These are phyloP conservation scores for Mortierella hygrophila DNA, from an alignment of 192 early-diverging fungal species.

Conservation along the genomic window DNA sequence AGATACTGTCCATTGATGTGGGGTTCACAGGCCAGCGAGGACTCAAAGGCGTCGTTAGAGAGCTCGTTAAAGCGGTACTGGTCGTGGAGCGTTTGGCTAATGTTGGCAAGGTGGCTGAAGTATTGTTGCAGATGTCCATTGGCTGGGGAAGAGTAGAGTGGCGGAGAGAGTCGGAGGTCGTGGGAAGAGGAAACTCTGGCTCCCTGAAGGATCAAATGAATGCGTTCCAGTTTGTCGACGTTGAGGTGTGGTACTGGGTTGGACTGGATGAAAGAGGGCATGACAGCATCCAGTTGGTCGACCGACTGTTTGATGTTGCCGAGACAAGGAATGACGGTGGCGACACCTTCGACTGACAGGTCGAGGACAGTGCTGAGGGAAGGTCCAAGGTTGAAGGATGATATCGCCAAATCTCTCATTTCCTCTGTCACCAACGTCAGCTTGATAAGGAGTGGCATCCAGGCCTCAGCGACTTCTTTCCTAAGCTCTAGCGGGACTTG, in stretches of 20 bases:
- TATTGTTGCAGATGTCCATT: conserved; percentile 51
- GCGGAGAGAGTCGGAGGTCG: not conserved
- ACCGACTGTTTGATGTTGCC: conserved; percentile 70
- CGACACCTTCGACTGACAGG: conserved; percentile 17
- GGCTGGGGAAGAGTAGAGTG: not conserved
- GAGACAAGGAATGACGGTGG: conserved; percentile 68
- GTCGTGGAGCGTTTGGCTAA: conserved; percentile 41
- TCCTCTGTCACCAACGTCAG: conserved; percentile 66
- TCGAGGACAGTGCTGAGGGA: conserved; percentile 26
- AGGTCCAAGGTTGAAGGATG: conserved; percentile 22
- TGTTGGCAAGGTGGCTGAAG: conserved; percentile 52
- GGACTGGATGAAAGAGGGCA: conserved; percentile 46
- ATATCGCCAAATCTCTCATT: conserved; percentile 45
- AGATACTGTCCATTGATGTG: conserved; percentile 57
- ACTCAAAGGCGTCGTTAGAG: conserved; percentile 53
- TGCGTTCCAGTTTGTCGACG: conserved; percentile 35
- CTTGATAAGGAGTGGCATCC: conserved; percentile 70
- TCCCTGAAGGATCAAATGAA: conserved; percentile 11
- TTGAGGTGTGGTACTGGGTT: conserved; percentile 17
- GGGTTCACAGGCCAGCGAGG: conserved; percentile 55
- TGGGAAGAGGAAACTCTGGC: not conserved
- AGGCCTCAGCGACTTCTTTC: conserved; percentile 64
- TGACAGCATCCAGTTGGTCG: conserved; percentile 57
- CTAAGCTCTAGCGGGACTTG: conserved; percentile 64
- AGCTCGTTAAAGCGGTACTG: conserved; percentile 46